A percentile compares a stretch with the other conserved stretches of the same genome.
Evolutionary conservation across 257 asterid genomes (phyloP).

Genomic region (Parsonsia alboflavescens): DNA sequence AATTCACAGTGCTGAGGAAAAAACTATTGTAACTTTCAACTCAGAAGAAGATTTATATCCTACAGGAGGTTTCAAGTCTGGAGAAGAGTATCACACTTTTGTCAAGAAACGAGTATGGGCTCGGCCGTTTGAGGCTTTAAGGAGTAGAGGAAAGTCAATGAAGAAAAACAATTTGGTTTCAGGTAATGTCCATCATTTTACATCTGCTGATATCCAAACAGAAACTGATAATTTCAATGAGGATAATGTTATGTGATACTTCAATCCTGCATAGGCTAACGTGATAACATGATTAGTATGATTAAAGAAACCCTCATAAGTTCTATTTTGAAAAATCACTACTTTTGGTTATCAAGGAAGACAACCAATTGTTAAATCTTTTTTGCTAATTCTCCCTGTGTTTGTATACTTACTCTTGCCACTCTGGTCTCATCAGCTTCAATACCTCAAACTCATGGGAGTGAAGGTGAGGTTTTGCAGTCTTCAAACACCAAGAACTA

Average conservation of each 20-base stretch:
- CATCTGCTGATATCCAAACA: no score
- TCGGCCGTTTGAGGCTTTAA: neutral
- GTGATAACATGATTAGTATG: no score
- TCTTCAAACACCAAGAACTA: conserved; percentile 69
- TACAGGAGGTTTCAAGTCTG: neutral
- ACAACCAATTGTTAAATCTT: neutral
- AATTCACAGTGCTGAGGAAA: neutral
- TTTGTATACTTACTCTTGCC: neutral
- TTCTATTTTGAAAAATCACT: neutral
- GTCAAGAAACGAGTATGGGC: neutral
- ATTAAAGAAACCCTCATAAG: no score
- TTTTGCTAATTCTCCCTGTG: neutral
- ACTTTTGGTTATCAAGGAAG: no score
- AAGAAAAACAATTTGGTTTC: neutral
- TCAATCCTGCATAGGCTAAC: no score
- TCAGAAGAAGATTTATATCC: neutral
- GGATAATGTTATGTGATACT: no score
- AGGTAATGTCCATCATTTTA: neutral
- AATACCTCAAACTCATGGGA: conserved; percentile 63
- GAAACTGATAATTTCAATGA: neutral
- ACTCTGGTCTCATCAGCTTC: conserved; percentile 42
- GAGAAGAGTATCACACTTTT: neutral
- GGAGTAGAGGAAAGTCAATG: conserved; percentile 6
- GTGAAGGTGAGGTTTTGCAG: conserved; percentile 86
- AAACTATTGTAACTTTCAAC: neutral